A percentile compares a stretch with the other conserved stretches of the same genome.
These are phyloP conservation scores for Debaryomyces maramus DNA, from an alignment of 805 yeast species.

Conservation along the genomic window DNA sequence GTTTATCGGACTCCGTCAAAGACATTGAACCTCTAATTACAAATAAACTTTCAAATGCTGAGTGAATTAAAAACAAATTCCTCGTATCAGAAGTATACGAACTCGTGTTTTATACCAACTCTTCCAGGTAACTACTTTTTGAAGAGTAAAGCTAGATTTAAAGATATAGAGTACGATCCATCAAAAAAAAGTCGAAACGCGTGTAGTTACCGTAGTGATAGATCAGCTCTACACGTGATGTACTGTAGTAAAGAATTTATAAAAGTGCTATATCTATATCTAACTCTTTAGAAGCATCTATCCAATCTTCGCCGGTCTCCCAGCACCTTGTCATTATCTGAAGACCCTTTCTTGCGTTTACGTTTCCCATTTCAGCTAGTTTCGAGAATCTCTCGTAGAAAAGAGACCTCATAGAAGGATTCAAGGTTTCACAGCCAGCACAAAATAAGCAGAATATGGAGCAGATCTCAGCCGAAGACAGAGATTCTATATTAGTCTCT, in stretches of 20 bases:
- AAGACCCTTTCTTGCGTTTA: conserved; percentile 45
- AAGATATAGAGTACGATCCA: not conserved
- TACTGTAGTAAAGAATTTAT: conserved; percentile 14
- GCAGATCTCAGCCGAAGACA: conserved; percentile 55
- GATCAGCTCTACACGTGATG: not conserved
- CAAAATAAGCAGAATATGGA: conserved; percentile 55
- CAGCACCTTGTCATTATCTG: conserved; percentile 54
- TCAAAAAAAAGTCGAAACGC: not conserved
- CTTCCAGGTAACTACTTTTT: not conserved
- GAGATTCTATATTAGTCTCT: conserved; percentile 40
- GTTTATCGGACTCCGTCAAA: not conserved
- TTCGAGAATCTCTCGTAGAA: conserved; percentile 40
- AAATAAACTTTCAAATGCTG: not conserved
- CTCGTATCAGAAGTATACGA: no score
- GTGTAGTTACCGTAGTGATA: not conserved
- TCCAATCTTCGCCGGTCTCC: conserved; percentile 55
- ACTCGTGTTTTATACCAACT: not conserved
- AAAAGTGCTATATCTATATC: conserved; percentile 48
- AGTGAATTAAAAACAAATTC: no score
- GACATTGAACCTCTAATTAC: not conserved
- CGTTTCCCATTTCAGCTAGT: conserved; percentile 44
- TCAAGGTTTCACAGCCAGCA: conserved; percentile 57
- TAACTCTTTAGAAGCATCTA: conserved; percentile 41
- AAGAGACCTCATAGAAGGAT: conserved; percentile 33
- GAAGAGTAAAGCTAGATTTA: not conserved